Evolutionary conservation across 352 stramenopile genomes (phyloP).

Genomic region (Pythium sukuiense): DNA sequence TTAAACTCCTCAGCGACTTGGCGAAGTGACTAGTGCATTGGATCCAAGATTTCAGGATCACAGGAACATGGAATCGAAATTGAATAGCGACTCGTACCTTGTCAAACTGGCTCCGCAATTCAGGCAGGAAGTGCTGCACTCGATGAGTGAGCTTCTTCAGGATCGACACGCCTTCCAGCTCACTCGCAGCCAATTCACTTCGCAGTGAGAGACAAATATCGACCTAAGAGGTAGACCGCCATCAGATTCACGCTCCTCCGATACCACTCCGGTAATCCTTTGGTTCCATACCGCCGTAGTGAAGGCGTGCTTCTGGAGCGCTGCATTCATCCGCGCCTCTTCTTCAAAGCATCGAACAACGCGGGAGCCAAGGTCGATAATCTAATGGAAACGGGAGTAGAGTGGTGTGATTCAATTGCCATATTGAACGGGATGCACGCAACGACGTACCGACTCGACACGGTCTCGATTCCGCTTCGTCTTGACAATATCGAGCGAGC

Average conservation of each 20-base stretch:
- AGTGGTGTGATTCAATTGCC: background rate
- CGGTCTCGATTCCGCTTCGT: conserved; percentile 79
- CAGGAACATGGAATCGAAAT: background rate
- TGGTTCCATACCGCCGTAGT: conserved; percentile 57
- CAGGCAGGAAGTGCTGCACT: conserved; percentile 76
- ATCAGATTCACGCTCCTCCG: background rate
- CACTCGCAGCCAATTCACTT: conserved; percentile 38
- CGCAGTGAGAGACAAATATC: conserved; percentile 72
- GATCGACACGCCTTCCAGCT: conserved; percentile 58
- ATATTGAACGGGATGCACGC: too few species aligned
- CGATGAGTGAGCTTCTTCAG: conserved; percentile 60
- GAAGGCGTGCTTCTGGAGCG: conserved; percentile 61
- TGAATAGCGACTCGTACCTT: conserved; percentile 34
- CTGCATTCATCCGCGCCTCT: conserved; percentile 74
- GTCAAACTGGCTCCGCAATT: conserved; percentile 70
- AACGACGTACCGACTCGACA: conserved; percentile 49
- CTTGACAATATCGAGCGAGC: conserved; percentile 82
- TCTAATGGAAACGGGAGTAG: conserved; percentile 33
- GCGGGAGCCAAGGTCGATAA: conserved; percentile 48
- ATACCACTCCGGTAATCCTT: background rate
- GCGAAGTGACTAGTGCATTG: conserved; percentile 52
- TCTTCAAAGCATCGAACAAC: conserved; percentile 69
- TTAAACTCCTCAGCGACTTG: conserved; percentile 74
- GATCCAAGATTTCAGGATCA: background rate
- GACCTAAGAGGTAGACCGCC: conserved; percentile 36